A percentile compares a stretch with the other conserved stretches of the same genome.
Conservation (phyloP, 371 early-diverging fungal species). For the Funneliformis caledonium region DNA sequence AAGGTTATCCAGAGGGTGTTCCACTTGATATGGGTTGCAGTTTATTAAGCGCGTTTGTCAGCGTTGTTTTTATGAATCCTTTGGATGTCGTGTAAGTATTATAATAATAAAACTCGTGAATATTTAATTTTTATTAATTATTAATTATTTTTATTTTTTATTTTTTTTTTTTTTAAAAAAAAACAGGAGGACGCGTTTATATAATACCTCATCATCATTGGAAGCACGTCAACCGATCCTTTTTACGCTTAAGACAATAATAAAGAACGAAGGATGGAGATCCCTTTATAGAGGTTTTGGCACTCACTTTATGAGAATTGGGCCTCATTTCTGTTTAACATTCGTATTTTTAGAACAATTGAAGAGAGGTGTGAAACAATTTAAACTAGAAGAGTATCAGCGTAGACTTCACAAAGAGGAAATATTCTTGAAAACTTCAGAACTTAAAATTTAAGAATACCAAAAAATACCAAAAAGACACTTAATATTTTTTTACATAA, state of each 20-base stretch:
- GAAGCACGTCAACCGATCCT: conserved; percentile 46
- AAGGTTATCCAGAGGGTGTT: conserved; percentile 61
- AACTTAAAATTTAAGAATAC: too few species aligned
- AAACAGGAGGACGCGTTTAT: conserved; percentile 63
- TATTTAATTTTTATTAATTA: not conserved
- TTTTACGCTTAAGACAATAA: conserved; percentile 55
- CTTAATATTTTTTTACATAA: too few species aligned
- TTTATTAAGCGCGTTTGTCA: conserved; percentile 57
- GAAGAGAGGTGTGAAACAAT: conserved; percentile 24
- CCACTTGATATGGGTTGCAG: conserved; percentile 67
- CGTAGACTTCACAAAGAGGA: not conserved
- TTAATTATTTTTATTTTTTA: not conserved
- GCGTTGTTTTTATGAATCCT: conserved; percentile 69
- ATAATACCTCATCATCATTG: conserved; percentile 59
- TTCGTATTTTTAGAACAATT: conserved; percentile 64
- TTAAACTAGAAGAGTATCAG: not conserved
- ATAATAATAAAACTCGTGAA: not conserved
- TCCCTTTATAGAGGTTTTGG: conserved; percentile 73
- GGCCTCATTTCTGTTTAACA: conserved; percentile 74
- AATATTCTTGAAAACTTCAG: too few species aligned
- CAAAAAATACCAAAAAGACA: too few species aligned
- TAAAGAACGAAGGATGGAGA: conserved; percentile 58
- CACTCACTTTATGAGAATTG: conserved; percentile 73
- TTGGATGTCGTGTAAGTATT: conserved; percentile 65
- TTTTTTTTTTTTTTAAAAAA: not conserved